These are phyloP conservation scores for Colletotrichum sojae DNA, from an alignment of 2,329 filamentous ascomycete species.

Conservation along the genomic window DNA sequence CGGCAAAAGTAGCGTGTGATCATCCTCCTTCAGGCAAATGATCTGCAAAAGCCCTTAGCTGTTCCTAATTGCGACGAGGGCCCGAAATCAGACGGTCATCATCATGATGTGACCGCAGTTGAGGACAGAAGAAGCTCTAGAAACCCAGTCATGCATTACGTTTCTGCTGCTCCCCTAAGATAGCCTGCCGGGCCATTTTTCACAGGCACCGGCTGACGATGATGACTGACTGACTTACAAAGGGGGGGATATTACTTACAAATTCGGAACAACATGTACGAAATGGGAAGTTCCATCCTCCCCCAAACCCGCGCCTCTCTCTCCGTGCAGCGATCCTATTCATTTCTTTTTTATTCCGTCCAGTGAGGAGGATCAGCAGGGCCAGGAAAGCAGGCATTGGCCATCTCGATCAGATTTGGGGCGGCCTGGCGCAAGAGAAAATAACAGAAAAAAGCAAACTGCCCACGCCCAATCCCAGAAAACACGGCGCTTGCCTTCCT, in stretches of 20 bases:
- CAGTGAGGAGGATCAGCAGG: not conserved
- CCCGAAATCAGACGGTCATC: conserved; percentile 6
- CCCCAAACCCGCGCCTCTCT: not conserved
- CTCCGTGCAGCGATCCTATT: not conserved
- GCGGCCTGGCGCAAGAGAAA: not conserved
- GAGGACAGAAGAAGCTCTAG: no score
- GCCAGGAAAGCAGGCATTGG: not conserved
- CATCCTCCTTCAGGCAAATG: not conserved
- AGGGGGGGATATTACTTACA: no score
- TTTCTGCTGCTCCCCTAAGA: no score
- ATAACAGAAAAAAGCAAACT: not conserved
- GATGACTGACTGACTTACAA: no score
- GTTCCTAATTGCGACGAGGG: no score
- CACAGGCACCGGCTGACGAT: no score
- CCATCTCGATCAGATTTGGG: conserved; percentile 1
- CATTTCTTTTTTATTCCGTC: not conserved
- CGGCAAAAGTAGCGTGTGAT: not conserved
- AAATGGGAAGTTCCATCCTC: conserved; percentile 3
- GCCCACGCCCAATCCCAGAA: not conserved
- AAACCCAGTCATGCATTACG: no score
- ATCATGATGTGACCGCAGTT: conserved; percentile 1
- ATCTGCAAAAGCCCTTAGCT: not conserved
- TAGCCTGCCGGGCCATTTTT: no score
- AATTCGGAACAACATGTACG: not conserved
- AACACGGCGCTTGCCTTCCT: conserved; percentile 4